These are phyloP conservation scores for Fragilaria crotonensis DNA, from an alignment of 108 stramenopile species.

Conservation along the genomic window DNA sequence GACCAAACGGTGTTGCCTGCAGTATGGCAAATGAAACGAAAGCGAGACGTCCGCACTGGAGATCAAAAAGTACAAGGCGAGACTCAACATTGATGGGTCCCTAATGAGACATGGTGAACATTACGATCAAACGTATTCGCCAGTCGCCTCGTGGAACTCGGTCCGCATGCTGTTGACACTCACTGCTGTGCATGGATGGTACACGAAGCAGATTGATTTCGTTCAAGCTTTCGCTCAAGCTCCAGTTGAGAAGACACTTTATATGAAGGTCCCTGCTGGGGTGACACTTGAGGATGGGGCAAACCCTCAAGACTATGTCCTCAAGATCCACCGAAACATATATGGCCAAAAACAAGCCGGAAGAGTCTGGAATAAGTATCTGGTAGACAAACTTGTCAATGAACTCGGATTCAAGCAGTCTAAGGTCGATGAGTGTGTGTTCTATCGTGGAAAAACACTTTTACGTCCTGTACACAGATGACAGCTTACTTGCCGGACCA, in stretches of 20 bases:
- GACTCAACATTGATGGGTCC: slow-evolving; percentile 21
- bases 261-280: slow-evolving; percentile 41
- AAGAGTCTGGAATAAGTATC: slow-evolving; percentile 29
- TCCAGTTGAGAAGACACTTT: slow-evolving; percentile 22
- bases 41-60: background rate
- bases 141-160: slow-evolving; percentile 36
- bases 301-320: slow-evolving; percentile 20
- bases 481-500: slow-evolving; percentile 31
- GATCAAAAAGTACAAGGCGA: slow-evolving; percentile 10
- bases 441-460: slow-evolving; percentile 30
- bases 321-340: slow-evolving; percentile 25
- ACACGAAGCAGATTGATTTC: slow-evolving; percentile 3
- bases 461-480: slow-evolving; percentile 39
- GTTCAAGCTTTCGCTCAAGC: slow-evolving; percentile 42
- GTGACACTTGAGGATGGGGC: slow-evolving; percentile 14
- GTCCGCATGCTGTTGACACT: slow-evolving; percentile 28
- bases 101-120: slow-evolving; percentile 15
- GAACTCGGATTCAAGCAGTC: slow-evolving; percentile 29
- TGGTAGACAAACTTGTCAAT: slow-evolving; percentile 9
- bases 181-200: slow-evolving; percentile 1
- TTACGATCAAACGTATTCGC: slow-evolving; percentile 38
- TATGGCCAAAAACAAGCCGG: slow-evolving; percentile 36
- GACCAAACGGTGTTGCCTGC: background rate
- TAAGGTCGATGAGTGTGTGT: slow-evolving; percentile 39
- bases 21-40: slow-evolving; percentile 6